Evolutionary conservation across 345 rosid species (phyloP).

Genomic region (Hibiscus syriacus): DNA sequence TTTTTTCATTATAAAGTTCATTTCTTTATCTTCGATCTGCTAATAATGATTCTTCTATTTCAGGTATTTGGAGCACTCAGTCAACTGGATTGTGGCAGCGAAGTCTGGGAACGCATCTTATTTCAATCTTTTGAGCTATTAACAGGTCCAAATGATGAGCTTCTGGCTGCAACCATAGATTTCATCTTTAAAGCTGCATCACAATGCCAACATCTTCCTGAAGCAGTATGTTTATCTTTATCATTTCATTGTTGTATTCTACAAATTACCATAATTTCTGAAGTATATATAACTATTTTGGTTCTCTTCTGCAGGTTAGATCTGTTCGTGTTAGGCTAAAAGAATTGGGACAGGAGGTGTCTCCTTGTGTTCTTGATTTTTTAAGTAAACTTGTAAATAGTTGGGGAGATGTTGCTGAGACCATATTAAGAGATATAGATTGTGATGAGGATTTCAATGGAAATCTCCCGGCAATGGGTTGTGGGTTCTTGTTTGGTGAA

Average conservation of each 20-base stretch:
- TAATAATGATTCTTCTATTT: slow-evolving; percentile 14
- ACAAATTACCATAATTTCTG: slow-evolving; percentile 3
- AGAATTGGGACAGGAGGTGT: slow-evolving; percentile 65
- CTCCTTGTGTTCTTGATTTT: slow-evolving; percentile 74
- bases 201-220: slow-evolving; percentile 80
- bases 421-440: slow-evolving; percentile 75
- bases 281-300: slow-evolving; percentile 7
- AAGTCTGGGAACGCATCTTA: slow-evolving; percentile 76
- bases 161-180: slow-evolving; percentile 71
- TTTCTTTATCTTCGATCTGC: too few relatives aligned
- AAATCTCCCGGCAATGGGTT: slow-evolving; percentile 37
- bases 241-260: slow-evolving; percentile 7
- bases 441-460: slow-evolving; percentile 56
- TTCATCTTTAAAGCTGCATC: slow-evolving; percentile 85
- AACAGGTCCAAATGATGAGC: slow-evolving; percentile 62
- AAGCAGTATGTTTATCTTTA: slow-evolving; percentile 62
- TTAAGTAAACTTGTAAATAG: slow-evolving; percentile 83
- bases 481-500: slow-evolving; percentile 58
- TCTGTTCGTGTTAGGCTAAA: slow-evolving; percentile 79
- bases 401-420: slow-evolving; percentile 82
- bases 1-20: neutral
- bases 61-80: slow-evolving; percentile 89
- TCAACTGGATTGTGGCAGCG: slow-evolving; percentile 79
- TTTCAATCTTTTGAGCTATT: slow-evolving; percentile 68
- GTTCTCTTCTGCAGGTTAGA: slow-evolving; percentile 53